Evolutionary conservation across 2,329 filamentous ascomycete genomes (phyloP).

Genomic region (Paraphaeosphaeria minitans): DNA sequence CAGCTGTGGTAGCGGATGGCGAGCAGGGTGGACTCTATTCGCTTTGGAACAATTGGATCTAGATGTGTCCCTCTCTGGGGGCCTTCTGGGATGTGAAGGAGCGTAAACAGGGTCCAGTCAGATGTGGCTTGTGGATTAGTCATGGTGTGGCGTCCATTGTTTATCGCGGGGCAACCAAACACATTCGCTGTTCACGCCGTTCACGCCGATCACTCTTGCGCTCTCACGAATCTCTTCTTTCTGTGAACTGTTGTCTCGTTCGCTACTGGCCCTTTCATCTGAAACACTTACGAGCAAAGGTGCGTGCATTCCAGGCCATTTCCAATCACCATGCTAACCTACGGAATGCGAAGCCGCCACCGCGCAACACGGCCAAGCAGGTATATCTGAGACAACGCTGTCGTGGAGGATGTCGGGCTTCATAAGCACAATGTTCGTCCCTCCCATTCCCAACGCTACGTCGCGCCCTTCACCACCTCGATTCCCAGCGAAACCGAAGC

Average conservation of each 20-base stretch:
- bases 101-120: neutral
- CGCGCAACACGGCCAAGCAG: slow-evolving; percentile 20
- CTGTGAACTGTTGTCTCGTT: neutral
- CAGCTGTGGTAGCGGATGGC: too few relatives aligned
- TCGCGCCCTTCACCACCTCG: slow-evolving; percentile 24
- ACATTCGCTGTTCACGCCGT: neutral
- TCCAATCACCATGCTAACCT: slow-evolving; percentile 39
- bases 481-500: slow-evolving; percentile 40
- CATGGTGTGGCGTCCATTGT: slow-evolving; percentile 25
- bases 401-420: slow-evolving; percentile 70
- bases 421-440: slow-evolving; percentile 79
- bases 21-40: too few relatives aligned
- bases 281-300: slow-evolving; percentile 4
- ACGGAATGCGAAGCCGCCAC: slow-evolving; percentile 36
- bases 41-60: too few relatives aligned
- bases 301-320: slow-evolving; percentile 28
- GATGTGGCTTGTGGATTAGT: slow-evolving; percentile 19
- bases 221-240: neutral
- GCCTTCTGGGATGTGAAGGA: too few relatives aligned
- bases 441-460: slow-evolving; percentile 32
- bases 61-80: too few relatives aligned
- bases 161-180: slow-evolving; percentile 27
- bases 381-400: slow-evolving; percentile 27
- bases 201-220: neutral
- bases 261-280: slow-evolving; percentile 10